phyloP scores from a whole-genome alignment of 805 yeast genomes.

The Scheffersomyces amazonensis region DNA sequence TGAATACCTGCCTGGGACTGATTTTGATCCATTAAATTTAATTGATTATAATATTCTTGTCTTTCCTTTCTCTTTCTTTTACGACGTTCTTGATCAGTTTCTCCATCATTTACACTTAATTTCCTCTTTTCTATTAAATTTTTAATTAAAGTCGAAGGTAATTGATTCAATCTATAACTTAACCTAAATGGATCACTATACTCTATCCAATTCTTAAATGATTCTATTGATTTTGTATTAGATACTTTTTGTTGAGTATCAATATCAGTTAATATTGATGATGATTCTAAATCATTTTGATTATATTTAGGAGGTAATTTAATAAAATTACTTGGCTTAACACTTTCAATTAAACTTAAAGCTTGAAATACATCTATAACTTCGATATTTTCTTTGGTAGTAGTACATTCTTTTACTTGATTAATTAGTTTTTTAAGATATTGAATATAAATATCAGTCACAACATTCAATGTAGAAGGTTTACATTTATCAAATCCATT shows the following conservation, averaged over 20 bases:
- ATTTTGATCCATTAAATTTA: slow-evolving; percentile 20
- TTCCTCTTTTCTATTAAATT: slow-evolving; percentile 37
- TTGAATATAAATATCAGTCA: slow-evolving; percentile 75
- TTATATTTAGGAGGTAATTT: background rate
- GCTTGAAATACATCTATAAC: background rate
- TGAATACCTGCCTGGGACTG: too few relatives aligned
- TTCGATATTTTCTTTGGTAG: background rate
- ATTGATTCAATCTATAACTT: slow-evolving; percentile 22
- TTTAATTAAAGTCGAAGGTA: slow-evolving; percentile 28
- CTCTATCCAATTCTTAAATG: slow-evolving; percentile 35
- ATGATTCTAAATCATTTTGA: background rate
- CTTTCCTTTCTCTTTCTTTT: slow-evolving; percentile 32
- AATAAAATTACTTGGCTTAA: background rate
- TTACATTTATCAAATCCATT: slow-evolving; percentile 81
- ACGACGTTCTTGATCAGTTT: slow-evolving; percentile 32
- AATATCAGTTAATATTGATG: background rate
- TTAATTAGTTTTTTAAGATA: slow-evolving; percentile 54
- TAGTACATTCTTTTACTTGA: background rate
- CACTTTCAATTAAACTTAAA: background rate
- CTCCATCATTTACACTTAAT: slow-evolving; percentile 31
- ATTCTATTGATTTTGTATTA: slow-evolving; percentile 35
- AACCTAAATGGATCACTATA: slow-evolving; percentile 23
- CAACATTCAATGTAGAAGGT: slow-evolving; percentile 65
- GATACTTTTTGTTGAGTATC: background rate
- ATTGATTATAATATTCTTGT: slow-evolving; percentile 38